These are phyloP conservation scores for Fusarium coicis DNA, from an alignment of 2,329 filamentous ascomycete genomes.

Conservation along the genomic window DNA sequence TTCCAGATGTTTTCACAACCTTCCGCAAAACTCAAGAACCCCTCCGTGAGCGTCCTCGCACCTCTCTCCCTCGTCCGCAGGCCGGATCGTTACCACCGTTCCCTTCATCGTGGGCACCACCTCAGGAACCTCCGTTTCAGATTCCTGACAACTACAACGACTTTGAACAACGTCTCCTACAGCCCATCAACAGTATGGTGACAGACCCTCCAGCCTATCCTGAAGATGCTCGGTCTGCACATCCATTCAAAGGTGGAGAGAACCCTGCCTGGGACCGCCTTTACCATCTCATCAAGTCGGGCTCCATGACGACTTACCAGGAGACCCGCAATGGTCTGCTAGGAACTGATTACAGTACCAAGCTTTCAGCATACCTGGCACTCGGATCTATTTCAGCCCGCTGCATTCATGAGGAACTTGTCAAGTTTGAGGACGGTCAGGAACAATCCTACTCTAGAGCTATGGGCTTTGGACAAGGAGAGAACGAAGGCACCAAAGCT, in stretches of 20 bases:
- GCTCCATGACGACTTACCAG: conserved; percentile 73
- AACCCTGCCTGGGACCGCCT: conserved; percentile 67
- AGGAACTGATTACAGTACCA: conserved; percentile 78
- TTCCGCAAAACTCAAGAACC: conserved; percentile 81
- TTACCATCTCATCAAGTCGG: conserved; percentile 67
- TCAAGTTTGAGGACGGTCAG: conserved; percentile 75
- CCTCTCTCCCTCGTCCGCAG: conserved; percentile 63
- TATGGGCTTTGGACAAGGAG: conserved; percentile 72
- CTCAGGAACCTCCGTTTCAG: conserved; percentile 70
- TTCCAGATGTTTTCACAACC: conserved; percentile 80
- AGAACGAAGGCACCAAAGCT: conserved; percentile 76
- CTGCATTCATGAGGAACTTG: conserved; percentile 74
- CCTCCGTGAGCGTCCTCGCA: conserved; percentile 71
- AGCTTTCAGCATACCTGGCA: conserved; percentile 78
- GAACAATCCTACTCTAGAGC: conserved; percentile 53
- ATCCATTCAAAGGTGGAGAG: conserved; percentile 77
- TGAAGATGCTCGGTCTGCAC: conserved; percentile 64
- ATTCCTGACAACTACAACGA: conserved; percentile 67
- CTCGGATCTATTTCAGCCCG: conserved; percentile 79
- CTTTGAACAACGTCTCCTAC: conserved; percentile 64
- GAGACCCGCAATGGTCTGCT: conserved; percentile 77
- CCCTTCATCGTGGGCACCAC: conserved; percentile 59
- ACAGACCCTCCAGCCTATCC: conserved; percentile 64
- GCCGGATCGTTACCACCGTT: conserved; percentile 65
- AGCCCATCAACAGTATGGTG: conserved; percentile 66